Percentiles rank a stretch among this genome's conserved stretches.
Conservation (phyloP, 2,329 filamentous ascomycete species). For the Aspergillus eucalypticola region DNA sequence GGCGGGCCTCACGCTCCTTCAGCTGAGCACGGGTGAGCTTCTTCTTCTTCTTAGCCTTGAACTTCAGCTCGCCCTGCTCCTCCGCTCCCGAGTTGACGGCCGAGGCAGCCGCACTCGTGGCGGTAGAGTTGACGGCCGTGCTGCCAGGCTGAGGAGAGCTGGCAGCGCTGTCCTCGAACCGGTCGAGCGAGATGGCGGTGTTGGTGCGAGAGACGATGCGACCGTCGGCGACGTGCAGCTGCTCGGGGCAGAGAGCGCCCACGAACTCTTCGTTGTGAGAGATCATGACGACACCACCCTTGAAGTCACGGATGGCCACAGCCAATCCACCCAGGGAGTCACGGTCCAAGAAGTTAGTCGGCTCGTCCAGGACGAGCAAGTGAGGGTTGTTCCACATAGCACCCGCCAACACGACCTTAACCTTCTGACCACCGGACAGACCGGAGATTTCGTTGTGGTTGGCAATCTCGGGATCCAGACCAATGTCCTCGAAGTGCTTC, state of each 20-base stretch:
- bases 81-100: constrained; percentile 81
- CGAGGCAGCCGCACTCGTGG: constrained; percentile 61
- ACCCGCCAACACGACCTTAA: constrained; percentile 95
- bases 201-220: constrained; percentile 82
- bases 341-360: constrained; percentile 98
- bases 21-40: constrained; percentile 97
- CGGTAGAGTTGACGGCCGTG: constrained; percentile 60
- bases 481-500: constrained; percentile 97
- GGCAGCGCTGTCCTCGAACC: constrained; percentile 80
- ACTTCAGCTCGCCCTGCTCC: constrained; percentile 79
- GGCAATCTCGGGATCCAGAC: constrained; percentile 94
- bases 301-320: constrained; percentile 97
- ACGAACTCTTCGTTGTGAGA: constrained; percentile 99
- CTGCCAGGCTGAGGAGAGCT: constrained; percentile 56
- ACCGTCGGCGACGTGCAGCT: constrained; percentile 91
- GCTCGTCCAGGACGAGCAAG: constrained; percentile 94
- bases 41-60: constrained; percentile 90
- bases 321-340: constrained; percentile 95
- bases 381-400: constrained; percentile 99
- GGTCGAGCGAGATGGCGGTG: constrained; percentile 70
- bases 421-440: constrained; percentile 94
- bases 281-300: constrained; percentile 98
- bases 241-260: constrained; percentile 89
- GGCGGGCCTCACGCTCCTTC: constrained; percentile 88
- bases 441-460: constrained; percentile 98